These are phyloP conservation scores for Alternaria viburni DNA, from an alignment of 2,329 filamentous ascomycete genomes.

Conservation along the genomic window DNA sequence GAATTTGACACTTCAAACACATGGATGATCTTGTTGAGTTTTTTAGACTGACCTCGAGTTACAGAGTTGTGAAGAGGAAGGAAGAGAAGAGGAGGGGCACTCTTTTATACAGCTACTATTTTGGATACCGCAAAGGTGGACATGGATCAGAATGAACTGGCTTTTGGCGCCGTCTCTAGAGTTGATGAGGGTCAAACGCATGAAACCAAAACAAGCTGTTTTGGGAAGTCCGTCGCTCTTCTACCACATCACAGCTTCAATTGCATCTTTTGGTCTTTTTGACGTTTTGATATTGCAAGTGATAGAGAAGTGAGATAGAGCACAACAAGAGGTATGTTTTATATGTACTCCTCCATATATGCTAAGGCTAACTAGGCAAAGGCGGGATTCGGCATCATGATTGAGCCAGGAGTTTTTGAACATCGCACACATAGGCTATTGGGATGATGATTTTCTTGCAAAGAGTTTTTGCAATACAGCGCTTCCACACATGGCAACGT, in stretches of 20 bases:
- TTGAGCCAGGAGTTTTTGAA: background rate
- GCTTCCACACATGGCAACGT: background rate
- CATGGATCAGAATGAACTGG: background rate
- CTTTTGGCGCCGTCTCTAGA: background rate
- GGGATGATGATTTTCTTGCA: background rate
- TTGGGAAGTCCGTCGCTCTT: fast-evolving
- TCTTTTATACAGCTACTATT: background rate
- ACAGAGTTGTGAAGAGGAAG: background rate
- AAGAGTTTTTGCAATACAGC: background rate
- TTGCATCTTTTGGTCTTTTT: background rate
- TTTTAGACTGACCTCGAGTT: too few species aligned
- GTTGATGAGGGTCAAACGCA: background rate
- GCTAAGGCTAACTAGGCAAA: background rate
- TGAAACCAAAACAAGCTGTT: background rate
- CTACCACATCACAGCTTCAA: too few species aligned
- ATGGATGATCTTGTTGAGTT: fast-evolving
- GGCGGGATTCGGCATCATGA: background rate
- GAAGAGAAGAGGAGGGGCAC: background rate
- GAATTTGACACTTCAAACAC: background rate
- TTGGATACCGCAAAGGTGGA: background rate
- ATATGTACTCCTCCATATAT: background rate
- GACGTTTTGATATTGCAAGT: background rate
- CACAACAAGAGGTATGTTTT: background rate
- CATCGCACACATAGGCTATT: background rate
- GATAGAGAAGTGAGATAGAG: fast-evolving